A percentile compares a stretch with the other conserved stretches of the same genome.
Evolutionary conservation across 176 grass and related monocot species (phyloP).

Genomic region (Metroxylon sagu): DNA sequence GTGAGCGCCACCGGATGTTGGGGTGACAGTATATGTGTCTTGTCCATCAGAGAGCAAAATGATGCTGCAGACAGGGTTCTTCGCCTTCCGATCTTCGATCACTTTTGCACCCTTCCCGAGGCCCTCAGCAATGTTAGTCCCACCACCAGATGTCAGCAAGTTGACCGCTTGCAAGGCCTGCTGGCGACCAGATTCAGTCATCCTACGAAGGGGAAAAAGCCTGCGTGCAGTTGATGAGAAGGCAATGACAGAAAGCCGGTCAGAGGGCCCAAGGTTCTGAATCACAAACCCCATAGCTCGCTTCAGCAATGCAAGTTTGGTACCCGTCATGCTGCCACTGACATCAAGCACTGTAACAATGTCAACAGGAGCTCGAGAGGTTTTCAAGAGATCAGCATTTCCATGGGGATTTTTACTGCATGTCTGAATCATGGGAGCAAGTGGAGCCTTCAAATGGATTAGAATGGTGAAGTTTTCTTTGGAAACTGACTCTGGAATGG

Average conservation of each 20-base stretch:
- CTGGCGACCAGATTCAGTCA: slow-evolving; percentile 46
- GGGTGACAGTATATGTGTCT: slow-evolving; percentile 19
- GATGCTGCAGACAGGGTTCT: slow-evolving; percentile 62
- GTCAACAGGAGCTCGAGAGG: slow-evolving; percentile 62
- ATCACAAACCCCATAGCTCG: slow-evolving; percentile 76
- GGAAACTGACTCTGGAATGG: slow-evolving; percentile 23
- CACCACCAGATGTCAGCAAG: slow-evolving; percentile 34
- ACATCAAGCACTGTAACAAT: slow-evolving; percentile 91
- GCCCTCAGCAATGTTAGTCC: slow-evolving; percentile 63
- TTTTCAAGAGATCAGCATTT: background rate
- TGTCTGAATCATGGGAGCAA: background rate
- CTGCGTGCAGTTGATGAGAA: slow-evolving; percentile 46
- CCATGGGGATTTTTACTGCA: background rate
- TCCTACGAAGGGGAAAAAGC: slow-evolving; percentile 58
- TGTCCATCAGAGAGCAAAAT: slow-evolving; percentile 71
- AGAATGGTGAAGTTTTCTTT: slow-evolving; percentile 43
- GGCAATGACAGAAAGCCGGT: slow-evolving; percentile 59
- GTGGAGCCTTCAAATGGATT: slow-evolving; percentile 85
- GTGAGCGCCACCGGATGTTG: background rate
- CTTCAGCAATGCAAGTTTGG: slow-evolving; percentile 75
- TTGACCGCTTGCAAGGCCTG: slow-evolving; percentile 51
- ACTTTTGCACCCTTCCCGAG: slow-evolving; percentile 64
- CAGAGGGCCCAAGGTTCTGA: slow-evolving; percentile 57
- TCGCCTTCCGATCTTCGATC: slow-evolving; percentile 35
- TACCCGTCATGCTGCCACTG: slow-evolving; percentile 89